phyloP scores from a whole-genome alignment of 257 asterid species.

The Solanum stenotomum region DNA sequence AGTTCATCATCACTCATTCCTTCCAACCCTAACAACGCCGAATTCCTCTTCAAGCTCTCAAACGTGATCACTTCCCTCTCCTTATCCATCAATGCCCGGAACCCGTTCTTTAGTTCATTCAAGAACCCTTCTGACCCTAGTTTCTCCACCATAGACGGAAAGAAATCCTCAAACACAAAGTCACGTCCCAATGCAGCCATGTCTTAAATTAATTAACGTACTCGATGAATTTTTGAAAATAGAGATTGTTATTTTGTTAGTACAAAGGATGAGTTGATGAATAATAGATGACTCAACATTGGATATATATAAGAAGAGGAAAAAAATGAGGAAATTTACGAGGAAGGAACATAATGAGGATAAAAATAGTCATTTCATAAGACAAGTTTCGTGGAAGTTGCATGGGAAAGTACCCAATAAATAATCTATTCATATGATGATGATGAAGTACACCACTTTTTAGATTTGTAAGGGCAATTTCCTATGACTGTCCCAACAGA shows the following conservation, averaged over 20 bases:
- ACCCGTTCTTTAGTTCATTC: slow-evolving; percentile 57
- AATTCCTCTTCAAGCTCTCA: slow-evolving; percentile 61
- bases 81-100: slow-evolving; percentile 39
- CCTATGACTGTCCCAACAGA: background rate
- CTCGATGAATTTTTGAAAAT: background rate
- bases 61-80: slow-evolving; percentile 52
- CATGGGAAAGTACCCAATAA: background rate
- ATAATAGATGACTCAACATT: background rate
- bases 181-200: background rate
- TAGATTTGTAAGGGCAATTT: background rate
- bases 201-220: background rate
- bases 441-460: background rate
- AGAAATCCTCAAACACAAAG: slow-evolving; percentile 48
- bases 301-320: background rate
- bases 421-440: background rate
- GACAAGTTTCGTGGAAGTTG: background rate
- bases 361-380: background rate
- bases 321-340: background rate
- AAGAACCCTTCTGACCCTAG: slow-evolving; percentile 58
- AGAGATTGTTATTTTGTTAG: background rate
- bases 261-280: background rate
- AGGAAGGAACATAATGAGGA: background rate
- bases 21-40: slow-evolving; percentile 32
- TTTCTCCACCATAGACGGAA: slow-evolving; percentile 69
- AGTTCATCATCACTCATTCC: slow-evolving; percentile 38